Base-by-base conservation (phyloP, 2,329 filamentous ascomycete species). In the Aaosphaeria pasadenensis region DNA sequence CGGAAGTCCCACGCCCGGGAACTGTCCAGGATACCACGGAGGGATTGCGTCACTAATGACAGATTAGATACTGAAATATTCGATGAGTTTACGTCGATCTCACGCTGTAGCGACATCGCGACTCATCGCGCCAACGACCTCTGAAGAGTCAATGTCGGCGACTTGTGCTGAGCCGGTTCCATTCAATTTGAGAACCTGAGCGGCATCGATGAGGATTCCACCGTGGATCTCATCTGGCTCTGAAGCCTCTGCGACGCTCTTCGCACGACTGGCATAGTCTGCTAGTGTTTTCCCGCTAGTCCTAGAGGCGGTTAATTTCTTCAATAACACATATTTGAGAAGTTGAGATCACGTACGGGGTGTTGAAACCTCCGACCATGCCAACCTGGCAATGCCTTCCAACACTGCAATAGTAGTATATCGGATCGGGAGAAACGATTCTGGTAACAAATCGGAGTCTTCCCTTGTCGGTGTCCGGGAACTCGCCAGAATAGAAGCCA, bases 321-420 rank as follows among this genome's bases (percentile, higher is more conserved):
- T 36, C 7, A 9, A 9, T 9, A 36, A 36, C 33, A 36, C 33
- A n/a, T 36, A 9, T 9, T 9, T 36, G n/a, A 9, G 33, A 36
- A 9, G n/a, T 36, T n/a, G 33, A 36, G 33, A 9, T 9, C 33
- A 36, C 33, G 7, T n/a, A 36, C 24, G 39, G 7, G 7, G 55
- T 7, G 42, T 60, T 59, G 28, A 54, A 53, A 0, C 51, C 57
- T 7, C 57, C 59, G 28, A 60, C 59, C 56, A 62, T 62, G 4
- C 59, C 59, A 39, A 40, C 45, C 48, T 58, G 54, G 47, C 62
- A 64, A 51, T 63, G 60, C 36, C 35, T 46, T 24, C 40, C 40
- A 6, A 56, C 49, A 11, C 52, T 41, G 43, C 62, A 64, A 48
- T 58, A 64, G 39, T 49, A 64, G 39, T 55, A 64, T 30, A 60